These are phyloP conservation scores for Globisporangium cystogenes DNA, from an alignment of 352 stramenopile genomes.

Conservation along the genomic window DNA sequence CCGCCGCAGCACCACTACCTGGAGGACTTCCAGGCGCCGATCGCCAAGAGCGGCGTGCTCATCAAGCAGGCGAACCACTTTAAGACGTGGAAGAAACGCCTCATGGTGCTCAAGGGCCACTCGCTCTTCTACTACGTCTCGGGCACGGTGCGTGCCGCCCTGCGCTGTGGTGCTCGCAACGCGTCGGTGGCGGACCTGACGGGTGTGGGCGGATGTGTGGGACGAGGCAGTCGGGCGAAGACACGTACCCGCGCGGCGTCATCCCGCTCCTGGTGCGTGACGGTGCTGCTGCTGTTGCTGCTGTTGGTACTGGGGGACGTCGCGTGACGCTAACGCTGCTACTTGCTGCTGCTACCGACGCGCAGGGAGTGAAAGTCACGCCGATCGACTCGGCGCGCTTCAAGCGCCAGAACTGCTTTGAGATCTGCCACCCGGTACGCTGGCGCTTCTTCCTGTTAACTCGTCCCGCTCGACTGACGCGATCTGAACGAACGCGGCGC, in stretches of 20 bases:
- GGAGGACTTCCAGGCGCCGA: conserved; percentile 76
- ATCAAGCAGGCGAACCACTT: conserved; percentile 88
- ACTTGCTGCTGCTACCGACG: conserved; percentile 2
- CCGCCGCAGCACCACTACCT: conserved; percentile 35
- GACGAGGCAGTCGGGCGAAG: conserved; percentile 78
- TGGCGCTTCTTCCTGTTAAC: not conserved
- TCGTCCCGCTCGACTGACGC: conserved; percentile 1
- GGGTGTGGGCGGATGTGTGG: no score
- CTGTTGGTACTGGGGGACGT: no score
- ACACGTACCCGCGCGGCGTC: conserved; percentile 77
- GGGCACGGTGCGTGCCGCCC: conserved; percentile 46
- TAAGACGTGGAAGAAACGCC: conserved; percentile 87
- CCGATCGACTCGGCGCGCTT: conserved; percentile 72
- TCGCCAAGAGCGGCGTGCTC: conserved; percentile 79
- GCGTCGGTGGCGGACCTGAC: no score
- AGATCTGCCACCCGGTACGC: conserved; percentile 76
- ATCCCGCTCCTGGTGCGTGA: conserved; percentile 55
- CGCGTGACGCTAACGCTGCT: not conserved
- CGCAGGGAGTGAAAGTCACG: conserved; percentile 63
- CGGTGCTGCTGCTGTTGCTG: not conserved
- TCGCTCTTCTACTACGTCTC: conserved; percentile 88
- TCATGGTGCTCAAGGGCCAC: conserved; percentile 86
- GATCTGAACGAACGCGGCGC: no score
- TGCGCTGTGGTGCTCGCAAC: no score
- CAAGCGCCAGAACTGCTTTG: conserved; percentile 85